Base-by-base conservation (phyloP, 2,329 filamentous ascomycete genomes). In the Colletotrichum euphorbiae region DNA sequence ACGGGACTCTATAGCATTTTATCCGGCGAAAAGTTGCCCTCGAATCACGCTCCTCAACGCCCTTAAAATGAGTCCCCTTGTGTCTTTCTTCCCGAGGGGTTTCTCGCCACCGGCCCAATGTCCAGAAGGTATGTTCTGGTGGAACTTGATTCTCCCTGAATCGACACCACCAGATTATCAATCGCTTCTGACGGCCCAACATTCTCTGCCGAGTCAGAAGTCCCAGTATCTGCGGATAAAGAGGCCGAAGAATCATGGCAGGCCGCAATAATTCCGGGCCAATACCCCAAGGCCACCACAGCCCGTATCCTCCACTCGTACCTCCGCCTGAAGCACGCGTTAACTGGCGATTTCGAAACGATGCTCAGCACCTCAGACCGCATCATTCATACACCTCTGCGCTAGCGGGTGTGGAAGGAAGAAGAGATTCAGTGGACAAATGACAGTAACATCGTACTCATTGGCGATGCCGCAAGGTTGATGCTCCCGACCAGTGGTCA, bases 401-500 rank as follows among this genome's bases (percentile, higher is more conserved):
- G 73, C 1, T 73, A 75, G 57, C 73, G 73, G 1, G 69, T 72
- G 6, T 75, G 73, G 73, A 69, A 43, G n/a, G 63, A 70, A 15
- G 61, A 72, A 5, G 73, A 75, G 55, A 74, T 75, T 42, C 73
- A 73, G n/a, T 60, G 54, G 54, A 33, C 42, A 13, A 2, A 31
- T n/a, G 63, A 51, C 13, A 56, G 56, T 38, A 73, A 67, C 31
- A 24, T 62, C 15, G 72, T 72, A 9, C 67, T 73, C 31, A 63
- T 74, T 2, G 73, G 73, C 24, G 73, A 74, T 24, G 73, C 73
- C 0, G 69, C 73, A 1, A 58, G 73, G 2, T 54, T 74, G 6
- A 74, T 74, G 72, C 24, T 74, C 3, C 73, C 73, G 5, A 75
- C 72, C 11, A 75, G 73, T 43, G 73, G 73, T 0, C 73, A 74